These are phyloP conservation scores for Afroboletus lepidellus DNA, from an alignment of 1,284 basidiomycete species.

Conservation along the genomic window DNA sequence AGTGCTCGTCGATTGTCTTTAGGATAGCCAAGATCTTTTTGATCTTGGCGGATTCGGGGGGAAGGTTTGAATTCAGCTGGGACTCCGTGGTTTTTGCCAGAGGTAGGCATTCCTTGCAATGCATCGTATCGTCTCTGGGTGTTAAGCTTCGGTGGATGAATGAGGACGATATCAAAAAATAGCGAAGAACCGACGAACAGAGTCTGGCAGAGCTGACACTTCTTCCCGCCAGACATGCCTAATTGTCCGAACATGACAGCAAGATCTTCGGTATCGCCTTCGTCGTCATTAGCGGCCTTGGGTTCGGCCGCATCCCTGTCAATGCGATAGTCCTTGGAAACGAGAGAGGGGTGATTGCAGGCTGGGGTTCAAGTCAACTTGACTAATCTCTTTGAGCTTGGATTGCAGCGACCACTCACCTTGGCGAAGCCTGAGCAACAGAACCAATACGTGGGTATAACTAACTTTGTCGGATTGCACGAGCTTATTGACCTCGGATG, in stretches of 20 bases:
- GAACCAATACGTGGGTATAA: constrained; percentile 83
- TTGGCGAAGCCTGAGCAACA: constrained; percentile 87
- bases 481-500: constrained; percentile 69
- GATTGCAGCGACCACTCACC: constrained; percentile 44
- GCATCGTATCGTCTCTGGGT: constrained; percentile 38
- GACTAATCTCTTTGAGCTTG: neutral
- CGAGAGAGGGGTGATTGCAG: constrained; percentile 84
- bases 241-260: constrained; percentile 73
- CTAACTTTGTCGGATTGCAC: constrained; percentile 58
- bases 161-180: constrained; percentile 2
- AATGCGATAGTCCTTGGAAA: constrained; percentile 69
- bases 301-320: constrained; percentile 77
- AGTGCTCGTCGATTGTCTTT: constrained; percentile 61
- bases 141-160: constrained; percentile 37
- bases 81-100: constrained; percentile 44
- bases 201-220: constrained; percentile 74
- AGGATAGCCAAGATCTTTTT: constrained; percentile 79
- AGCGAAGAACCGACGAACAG: constrained; percentile 47
- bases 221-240: constrained; percentile 55
- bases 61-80: constrained; percentile 37
- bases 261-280: constrained; percentile 63
- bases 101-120: constrained; percentile 62
- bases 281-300: constrained; percentile 50
- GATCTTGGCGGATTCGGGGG: constrained; percentile 84
- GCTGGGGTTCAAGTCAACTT: constrained; percentile 46